Conservation (phyloP, 352 stramenopile genomes). For the Phytophthora brassicae region DNA sequence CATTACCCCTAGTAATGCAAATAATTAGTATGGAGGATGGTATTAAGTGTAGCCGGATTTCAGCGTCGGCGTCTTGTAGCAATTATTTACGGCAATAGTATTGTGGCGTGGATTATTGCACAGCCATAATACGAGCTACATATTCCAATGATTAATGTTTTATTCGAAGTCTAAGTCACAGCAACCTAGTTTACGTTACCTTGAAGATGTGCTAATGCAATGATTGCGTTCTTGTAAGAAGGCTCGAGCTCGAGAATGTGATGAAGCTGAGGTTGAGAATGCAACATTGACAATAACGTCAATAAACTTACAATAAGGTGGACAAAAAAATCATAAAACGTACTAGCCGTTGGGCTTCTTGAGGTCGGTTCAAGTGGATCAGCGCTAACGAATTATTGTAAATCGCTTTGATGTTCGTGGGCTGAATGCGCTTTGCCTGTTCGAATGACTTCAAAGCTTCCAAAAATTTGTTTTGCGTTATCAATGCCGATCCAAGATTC, state of each 20-base stretch:
- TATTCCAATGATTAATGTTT: too few species aligned
- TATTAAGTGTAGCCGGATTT: too few species aligned
- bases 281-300: background rate
- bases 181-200: too few species aligned
- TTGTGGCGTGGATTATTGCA: too few species aligned
- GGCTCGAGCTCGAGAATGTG: constrained; percentile 42
- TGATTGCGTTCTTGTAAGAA: constrained; percentile 35
- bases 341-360: constrained; percentile 39
- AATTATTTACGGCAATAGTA: too few species aligned
- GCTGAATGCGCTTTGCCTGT: constrained; percentile 50
- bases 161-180: too few species aligned
- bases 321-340: constrained; percentile 3
- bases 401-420: constrained; percentile 53
- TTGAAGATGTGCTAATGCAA: constrained; percentile 33
- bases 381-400: constrained; percentile 64
- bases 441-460: constrained; percentile 45
- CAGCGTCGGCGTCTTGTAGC: too few species aligned
- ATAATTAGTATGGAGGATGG: too few species aligned
- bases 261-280: constrained; percentile 29
- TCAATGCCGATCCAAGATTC: constrained; percentile 62
- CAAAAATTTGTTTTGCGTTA: constrained; percentile 38
- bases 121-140: too few species aligned
- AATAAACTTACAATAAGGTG: background rate
- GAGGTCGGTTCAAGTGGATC: constrained; percentile 33
- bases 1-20: too few species aligned